phyloP scores from a whole-genome alignment of 352 stramenopile species.

The Phytopythium boreale region DNA sequence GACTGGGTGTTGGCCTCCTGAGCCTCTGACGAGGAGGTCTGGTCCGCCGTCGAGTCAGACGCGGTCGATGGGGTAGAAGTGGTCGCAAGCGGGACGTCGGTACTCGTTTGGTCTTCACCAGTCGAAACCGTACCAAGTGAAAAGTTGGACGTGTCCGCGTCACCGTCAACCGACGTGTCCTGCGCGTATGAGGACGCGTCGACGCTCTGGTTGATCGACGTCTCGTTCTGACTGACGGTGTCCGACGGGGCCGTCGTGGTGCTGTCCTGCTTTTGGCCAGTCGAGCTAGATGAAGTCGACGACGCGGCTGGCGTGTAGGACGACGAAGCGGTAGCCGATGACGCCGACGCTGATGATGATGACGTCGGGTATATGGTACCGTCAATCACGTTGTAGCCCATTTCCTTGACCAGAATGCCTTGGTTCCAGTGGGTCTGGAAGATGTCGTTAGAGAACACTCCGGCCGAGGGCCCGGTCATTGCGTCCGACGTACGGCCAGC shows the following conservation, averaged over 20 bases:
- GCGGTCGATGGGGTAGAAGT: not conserved
- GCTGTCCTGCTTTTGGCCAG: slow-evolving; percentile 6
- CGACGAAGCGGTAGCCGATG: not conserved
- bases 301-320: slow-evolving; percentile 3
- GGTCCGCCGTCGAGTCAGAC: slow-evolving; percentile 8
- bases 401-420: slow-evolving; percentile 49
- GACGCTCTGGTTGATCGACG: slow-evolving; percentile 8
- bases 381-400: slow-evolving; percentile 34
- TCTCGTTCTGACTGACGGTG: slow-evolving; percentile 13
- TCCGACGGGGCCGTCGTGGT: slow-evolving; percentile 2
- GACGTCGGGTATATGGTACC: slow-evolving; percentile 17
- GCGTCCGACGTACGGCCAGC: slow-evolving; percentile 36
- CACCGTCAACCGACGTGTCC: slow-evolving; percentile 3
- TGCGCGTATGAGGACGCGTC: not conserved
- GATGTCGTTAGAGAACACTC: slow-evolving; percentile 51
- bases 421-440: slow-evolving; percentile 72
- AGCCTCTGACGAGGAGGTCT: slow-evolving; percentile 13
- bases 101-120: slow-evolving; percentile 8
- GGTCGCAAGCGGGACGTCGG: slow-evolving; percentile 12
- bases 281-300: slow-evolving; percentile 8
- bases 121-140: not conserved
- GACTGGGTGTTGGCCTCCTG: slow-evolving; percentile 31
- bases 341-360: slow-evolving; percentile 6
- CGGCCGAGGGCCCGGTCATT: slow-evolving; percentile 45
- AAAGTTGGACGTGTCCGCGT: slow-evolving; percentile 3